A percentile compares a stretch with the other conserved stretches of the same genome.
These are phyloP conservation scores for Acanthamoeba healyi DNA, from an alignment of 208 protist genomes.

Conservation along the genomic window DNA sequence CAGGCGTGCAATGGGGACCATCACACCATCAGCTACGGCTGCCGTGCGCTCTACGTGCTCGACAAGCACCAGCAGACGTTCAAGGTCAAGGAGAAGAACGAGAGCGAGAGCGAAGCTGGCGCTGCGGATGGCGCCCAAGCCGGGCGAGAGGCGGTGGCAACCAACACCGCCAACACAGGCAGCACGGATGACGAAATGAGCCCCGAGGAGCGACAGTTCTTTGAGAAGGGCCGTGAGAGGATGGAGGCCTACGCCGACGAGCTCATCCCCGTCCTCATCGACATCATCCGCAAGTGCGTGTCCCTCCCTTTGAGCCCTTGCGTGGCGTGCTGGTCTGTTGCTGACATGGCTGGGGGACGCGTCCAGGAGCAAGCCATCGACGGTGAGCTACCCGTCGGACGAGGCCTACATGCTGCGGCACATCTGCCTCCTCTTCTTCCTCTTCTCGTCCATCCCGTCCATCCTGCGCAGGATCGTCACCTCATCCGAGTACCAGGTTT, in stretches of 20 bases:
- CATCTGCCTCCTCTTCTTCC: conserved; percentile 75
- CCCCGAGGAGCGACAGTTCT: neutral
- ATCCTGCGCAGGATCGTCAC: conserved; percentile 47
- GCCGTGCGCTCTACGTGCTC: conserved; percentile 70
- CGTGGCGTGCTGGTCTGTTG: neutral
- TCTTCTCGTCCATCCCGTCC: conserved; percentile 67
- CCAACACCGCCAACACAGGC: neutral
- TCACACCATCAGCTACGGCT: conserved; percentile 72
- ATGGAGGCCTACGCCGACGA: conserved; percentile 61
- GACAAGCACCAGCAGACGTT: conserved; percentile 40
- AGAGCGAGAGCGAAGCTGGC: conserved; percentile 17
- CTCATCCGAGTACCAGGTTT: neutral
- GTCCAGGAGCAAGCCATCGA: neutral
- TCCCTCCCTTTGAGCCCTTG: neutral
- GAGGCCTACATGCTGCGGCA: conserved; percentile 74
- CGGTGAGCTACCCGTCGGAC: conserved; percentile 54
- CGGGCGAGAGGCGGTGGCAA: no score
- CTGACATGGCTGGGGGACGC: neutral
- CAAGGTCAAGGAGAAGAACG: conserved; percentile 53
- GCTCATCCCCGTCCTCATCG: conserved; percentile 60
- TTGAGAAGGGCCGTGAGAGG: neutral
- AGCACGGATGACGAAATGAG: neutral
- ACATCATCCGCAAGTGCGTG: neutral
- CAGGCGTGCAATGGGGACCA: conserved; percentile 23
- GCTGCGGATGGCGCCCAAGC: neutral